Evolutionary conservation across 345 rosid genomes (phyloP).

Genomic region (Brassica rapa): DNA sequence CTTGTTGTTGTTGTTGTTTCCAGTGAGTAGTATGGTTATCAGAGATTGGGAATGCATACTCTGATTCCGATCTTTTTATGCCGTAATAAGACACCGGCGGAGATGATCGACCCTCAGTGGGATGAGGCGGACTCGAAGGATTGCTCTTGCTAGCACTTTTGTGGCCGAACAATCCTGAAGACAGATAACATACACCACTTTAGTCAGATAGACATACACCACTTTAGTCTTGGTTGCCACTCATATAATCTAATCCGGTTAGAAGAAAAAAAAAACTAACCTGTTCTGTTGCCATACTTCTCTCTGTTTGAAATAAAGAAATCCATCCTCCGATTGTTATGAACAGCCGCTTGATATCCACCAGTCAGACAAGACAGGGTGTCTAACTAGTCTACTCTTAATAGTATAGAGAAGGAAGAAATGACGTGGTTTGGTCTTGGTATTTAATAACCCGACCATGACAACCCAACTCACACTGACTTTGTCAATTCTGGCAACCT

Average conservation of each 20-base stretch:
- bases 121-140: slow-evolving; percentile 40
- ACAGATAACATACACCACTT: not conserved
- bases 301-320: not conserved
- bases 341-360: not conserved
- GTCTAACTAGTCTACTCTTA: not conserved
- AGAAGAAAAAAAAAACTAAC: not conserved
- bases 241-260: not conserved
- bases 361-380: not conserved
- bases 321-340: not conserved
- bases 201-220: not conserved
- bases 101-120: slow-evolving; percentile 5
- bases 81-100: slow-evolving; percentile 4
- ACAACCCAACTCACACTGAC: not conserved
- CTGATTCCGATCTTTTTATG: slow-evolving; percentile 34
- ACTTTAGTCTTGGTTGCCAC: not conserved
- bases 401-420: not conserved
- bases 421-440: not conserved
- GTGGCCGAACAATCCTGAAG: slow-evolving; percentile 22
- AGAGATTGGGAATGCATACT: slow-evolving; percentile 28
- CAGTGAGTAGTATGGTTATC: slow-evolving; percentile 36
- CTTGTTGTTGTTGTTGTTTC: slow-evolving; percentile 30
- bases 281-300: not conserved
- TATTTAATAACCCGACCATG: not conserved
- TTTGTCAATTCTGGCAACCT: not conserved
- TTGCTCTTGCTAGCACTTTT: slow-evolving; percentile 37